Evolutionary conservation across 1,284 basidiomycete genomes (phyloP).

Genomic region (Ganoderma boninense): DNA sequence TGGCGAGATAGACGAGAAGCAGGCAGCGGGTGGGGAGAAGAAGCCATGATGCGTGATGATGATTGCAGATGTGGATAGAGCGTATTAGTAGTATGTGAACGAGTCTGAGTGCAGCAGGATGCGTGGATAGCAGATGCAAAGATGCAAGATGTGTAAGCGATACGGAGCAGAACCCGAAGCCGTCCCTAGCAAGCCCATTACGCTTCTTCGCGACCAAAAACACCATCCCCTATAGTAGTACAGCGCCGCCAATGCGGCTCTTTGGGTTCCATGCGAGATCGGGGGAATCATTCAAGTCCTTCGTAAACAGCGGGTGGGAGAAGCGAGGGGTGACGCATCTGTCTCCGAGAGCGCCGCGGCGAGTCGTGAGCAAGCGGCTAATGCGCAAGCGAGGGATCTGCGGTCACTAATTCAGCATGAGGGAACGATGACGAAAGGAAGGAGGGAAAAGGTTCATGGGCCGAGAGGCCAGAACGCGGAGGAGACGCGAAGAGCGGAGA

Average conservation of each 20-base stretch:
- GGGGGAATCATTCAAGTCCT: not conserved
- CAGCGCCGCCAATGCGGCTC: slow-evolving; percentile 27
- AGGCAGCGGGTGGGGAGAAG: not conserved
- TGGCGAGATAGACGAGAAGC: not conserved
- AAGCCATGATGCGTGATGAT: slow-evolving; percentile 21
- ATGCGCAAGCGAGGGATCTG: slow-evolving; percentile 28
- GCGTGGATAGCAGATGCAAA: slow-evolving; percentile 23
- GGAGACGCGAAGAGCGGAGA: slow-evolving; percentile 3
- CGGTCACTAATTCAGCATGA: slow-evolving; percentile 21
- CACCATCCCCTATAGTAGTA: slow-evolving; percentile 30
- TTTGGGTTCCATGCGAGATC: slow-evolving; percentile 27
- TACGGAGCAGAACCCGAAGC: slow-evolving; percentile 19
- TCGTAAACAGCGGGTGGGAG: not conserved
- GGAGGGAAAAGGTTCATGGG: slow-evolving; percentile 21
- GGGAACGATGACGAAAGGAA: slow-evolving; percentile 15
- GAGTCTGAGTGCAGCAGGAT: slow-evolving; percentile 22
- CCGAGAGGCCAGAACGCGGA: slow-evolving; percentile 6
- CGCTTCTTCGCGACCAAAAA: slow-evolving; percentile 32
- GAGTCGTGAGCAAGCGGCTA: slow-evolving; percentile 15
- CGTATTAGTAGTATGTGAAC: slow-evolving; percentile 10
- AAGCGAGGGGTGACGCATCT: not conserved
- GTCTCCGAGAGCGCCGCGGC: slow-evolving; percentile 1
- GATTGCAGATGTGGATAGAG: slow-evolving; percentile 24
- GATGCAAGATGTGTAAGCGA: slow-evolving; percentile 22
- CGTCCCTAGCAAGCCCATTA: slow-evolving; percentile 26